Conservation (phyloP, 2,329 filamentous ascomycete species). For the Cordyceps fumosorosea region DNA sequence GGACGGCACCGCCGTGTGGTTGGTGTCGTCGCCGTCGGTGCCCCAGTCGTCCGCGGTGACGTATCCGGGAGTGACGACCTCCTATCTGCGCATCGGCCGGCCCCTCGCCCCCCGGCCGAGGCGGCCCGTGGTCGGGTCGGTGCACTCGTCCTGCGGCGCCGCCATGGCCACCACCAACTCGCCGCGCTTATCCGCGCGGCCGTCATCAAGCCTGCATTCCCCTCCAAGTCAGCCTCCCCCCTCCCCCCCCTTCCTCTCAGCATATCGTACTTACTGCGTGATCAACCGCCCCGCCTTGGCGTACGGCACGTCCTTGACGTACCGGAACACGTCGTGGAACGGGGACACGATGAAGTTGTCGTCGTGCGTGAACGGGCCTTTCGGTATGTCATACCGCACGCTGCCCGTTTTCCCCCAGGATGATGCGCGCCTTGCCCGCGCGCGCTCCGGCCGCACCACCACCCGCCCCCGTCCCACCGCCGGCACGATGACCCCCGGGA, state of each 20-base stretch:
- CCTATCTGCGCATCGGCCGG: slow-evolving; percentile 40
- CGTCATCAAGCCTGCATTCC: slow-evolving; percentile 36
- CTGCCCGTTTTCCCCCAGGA: slow-evolving; percentile 55
- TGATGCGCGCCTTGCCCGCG: slow-evolving; percentile 44
- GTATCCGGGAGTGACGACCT: slow-evolving; percentile 42
- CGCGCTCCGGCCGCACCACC: slow-evolving; percentile 47
- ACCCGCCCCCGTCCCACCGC: slow-evolving; percentile 45
- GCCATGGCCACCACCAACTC: slow-evolving; percentile 30
- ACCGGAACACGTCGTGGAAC: slow-evolving; percentile 47
- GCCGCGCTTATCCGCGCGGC: slow-evolving; percentile 28
- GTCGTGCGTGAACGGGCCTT: slow-evolving; percentile 54
- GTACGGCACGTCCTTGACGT: slow-evolving; percentile 46
- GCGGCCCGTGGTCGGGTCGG: slow-evolving; percentile 35
- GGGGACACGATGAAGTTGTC: slow-evolving; percentile 49
- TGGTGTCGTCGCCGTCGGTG: slow-evolving; percentile 47
- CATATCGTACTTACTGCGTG: slow-evolving; percentile 18
- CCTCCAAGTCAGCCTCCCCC: too few relatives aligned
- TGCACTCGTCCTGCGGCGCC: slow-evolving; percentile 37
- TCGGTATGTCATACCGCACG: slow-evolving; percentile 55
- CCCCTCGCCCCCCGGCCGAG: slow-evolving; percentile 22
- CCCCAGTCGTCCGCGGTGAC: slow-evolving; percentile 52
- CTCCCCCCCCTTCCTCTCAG: too few relatives aligned
- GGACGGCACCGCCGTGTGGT: slow-evolving; percentile 40
- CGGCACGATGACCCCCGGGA: slow-evolving; percentile 39
- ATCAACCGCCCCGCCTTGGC: slow-evolving; percentile 30